Evolutionary conservation across 2,329 filamentous ascomycete species (phyloP), one percentile per base, ranked within the genome.

Genomic region (Chaetothyriales sp.): DNA sequence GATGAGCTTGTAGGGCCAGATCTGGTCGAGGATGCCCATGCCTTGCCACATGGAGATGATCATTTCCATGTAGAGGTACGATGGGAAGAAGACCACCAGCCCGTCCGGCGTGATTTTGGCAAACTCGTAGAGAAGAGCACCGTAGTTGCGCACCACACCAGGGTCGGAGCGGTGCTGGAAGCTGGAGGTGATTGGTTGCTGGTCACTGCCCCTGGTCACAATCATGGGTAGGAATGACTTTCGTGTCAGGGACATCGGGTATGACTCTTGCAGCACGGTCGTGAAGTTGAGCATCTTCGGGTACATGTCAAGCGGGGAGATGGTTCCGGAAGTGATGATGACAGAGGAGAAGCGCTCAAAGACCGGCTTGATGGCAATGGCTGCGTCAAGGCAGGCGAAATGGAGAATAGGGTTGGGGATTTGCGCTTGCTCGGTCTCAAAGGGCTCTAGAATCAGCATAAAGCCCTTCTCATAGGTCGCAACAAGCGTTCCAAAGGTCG

Each of bases 1-100:
- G 58, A 98, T 95, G 57, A 98, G 77, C 66, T 98, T 98, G 73
- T 95, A 95, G 67, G 95, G 95, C 92, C 92, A 98, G 28, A 98
- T 88, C 64, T 92, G 85, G 68, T 98, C 92, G 36, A 98, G 73
- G 56, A 96, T 95, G 22, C 88, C 88, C 89, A 96, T 96, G 50
- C 87, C 88, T 66, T 98, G 92, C 92, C 92, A 98, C 81, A 95
- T 95, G 65, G 84, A 90, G 65, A 98, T 95, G 65, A 96, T 96
- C 49, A 84, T 92, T 65, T 98, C 92, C 92, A 98, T 96, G 70
- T 98, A 98, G 1, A 98, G 77, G 62, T 98, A 98, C 0, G 88
- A 95, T 0, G 92, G 93, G 65, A 98, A 98, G 73, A 98, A 98
- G 42, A 98, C 92, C n/a, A 98, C 92, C 67, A 98, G 82, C 28